phyloP scores from a whole-genome alignment of 352 stramenopile species.

The Pilasporangium apinafurcum region DNA sequence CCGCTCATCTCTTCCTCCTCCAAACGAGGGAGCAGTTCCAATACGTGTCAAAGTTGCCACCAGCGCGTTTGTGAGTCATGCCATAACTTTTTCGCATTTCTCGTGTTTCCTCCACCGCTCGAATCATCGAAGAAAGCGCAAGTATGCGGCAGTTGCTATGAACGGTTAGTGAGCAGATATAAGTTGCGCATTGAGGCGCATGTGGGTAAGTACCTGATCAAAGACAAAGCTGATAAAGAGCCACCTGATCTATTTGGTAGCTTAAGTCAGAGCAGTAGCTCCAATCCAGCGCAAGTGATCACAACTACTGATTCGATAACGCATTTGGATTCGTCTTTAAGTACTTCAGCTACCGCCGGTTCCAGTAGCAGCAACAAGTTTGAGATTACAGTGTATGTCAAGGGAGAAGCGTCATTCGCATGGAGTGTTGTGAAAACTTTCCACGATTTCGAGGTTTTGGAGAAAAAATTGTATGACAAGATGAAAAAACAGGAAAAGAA shows the following conservation, averaged over 20 bases:
- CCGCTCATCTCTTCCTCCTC: too few species aligned
- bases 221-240: constrained; percentile 18
- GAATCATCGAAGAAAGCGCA: constrained; percentile 54
- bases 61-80: constrained; percentile 58
- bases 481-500: constrained; percentile 70
- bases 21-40: not conserved
- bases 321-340: too few species aligned
- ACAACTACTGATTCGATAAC: too few species aligned
- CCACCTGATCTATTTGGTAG: not conserved
- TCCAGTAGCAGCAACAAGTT: constrained; percentile 22
- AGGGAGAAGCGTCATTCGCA: constrained; percentile 39
- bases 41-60: constrained; percentile 48
- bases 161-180: constrained; percentile 53
- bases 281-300: too few species aligned
- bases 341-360: not conserved
- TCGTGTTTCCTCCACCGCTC: constrained; percentile 59
- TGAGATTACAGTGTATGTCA: constrained; percentile 58
- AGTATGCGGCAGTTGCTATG: constrained; percentile 66
- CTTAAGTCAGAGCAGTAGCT: not conserved
- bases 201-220: constrained; percentile 66
- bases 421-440: constrained; percentile 73
- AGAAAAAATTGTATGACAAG: constrained; percentile 62
- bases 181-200: constrained; percentile 61
- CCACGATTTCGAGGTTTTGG: constrained; percentile 60
- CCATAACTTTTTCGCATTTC: constrained; percentile 53